phyloP scores from a whole-genome alignment of 495 filamentous ascomycete genomes.

The Stereocaulon alpinum region DNA sequence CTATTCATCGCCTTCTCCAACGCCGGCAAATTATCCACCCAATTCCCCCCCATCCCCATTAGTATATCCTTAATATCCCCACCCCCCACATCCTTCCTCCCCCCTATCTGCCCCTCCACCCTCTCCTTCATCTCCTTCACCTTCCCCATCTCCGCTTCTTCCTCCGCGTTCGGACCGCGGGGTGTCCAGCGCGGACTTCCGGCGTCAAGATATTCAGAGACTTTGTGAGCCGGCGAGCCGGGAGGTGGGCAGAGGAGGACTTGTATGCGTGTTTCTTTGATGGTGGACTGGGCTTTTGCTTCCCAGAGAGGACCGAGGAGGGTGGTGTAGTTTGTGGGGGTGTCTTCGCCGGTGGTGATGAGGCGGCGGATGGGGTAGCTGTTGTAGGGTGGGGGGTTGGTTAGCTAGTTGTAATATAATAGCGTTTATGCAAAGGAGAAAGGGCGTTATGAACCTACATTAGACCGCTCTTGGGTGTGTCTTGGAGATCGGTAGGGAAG shows the following conservation, averaged over 20 bases:
- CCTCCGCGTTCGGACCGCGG: background rate
- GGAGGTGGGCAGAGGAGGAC: background rate
- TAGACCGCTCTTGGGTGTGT: no score
- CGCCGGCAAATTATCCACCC: slow-evolving; percentile 1
- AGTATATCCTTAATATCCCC: slow-evolving; percentile 3
- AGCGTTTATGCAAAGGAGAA: no score
- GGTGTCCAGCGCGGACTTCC: background rate
- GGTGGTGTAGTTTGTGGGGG: background rate
- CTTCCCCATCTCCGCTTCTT: background rate
- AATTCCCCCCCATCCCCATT: slow-evolving; percentile 5
- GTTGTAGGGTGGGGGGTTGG: no score
- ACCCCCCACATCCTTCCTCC: background rate
- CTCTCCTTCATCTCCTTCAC: background rate
- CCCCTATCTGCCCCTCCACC: background rate
- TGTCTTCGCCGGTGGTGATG: background rate
- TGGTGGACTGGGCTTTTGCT: background rate
- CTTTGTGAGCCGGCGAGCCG: background rate
- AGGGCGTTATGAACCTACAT: no score
- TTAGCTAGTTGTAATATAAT: no score
- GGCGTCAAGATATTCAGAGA: background rate
- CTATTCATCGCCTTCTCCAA: slow-evolving; percentile 8
- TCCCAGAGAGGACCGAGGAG: background rate
- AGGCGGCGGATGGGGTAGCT: background rate
- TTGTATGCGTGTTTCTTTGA: background rate
- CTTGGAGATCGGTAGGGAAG: no score